These are phyloP conservation scores for Ophiostoma sp. DNA, from an alignment of 2,329 filamentous ascomycete genomes.

Conservation along the genomic window DNA sequence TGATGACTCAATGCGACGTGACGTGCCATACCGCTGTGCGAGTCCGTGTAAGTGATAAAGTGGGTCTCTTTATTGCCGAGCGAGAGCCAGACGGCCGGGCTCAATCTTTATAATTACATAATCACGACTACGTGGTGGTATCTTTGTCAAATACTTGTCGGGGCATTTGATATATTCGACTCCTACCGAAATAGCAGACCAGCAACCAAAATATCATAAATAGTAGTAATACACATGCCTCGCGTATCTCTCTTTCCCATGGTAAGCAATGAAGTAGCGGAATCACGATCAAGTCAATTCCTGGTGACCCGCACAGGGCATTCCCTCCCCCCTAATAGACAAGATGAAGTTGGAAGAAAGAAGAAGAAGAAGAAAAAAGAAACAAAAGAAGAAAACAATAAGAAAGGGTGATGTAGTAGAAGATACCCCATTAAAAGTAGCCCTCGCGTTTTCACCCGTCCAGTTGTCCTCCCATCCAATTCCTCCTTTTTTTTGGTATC, in stretches of 20 bases:
- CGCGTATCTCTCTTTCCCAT: background rate
- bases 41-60: constrained; percentile 17
- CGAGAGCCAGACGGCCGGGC: background rate
- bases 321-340: constrained; percentile 65
- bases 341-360: constrained; percentile 19
- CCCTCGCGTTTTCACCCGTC: background rate
- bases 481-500: background rate
- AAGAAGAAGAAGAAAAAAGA: constrained; percentile 17
- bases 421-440: background rate
- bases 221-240: background rate
- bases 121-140: background rate
- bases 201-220: background rate
- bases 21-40: background rate
- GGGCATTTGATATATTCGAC: constrained; percentile 1
- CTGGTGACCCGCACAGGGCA: constrained; percentile 86
- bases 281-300: constrained; percentile 87
- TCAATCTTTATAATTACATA: background rate
- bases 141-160: background rate
- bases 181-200: constrained; percentile 3
- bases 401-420: background rate
- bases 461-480: background rate
- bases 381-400: constrained; percentile 20
- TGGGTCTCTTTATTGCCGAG: background rate
- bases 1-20: background rate
- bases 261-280: constrained; percentile 39